Conservation (phyloP, 345 rosid species). For the thale cress (Arabidopsis thaliana) region DNA sequence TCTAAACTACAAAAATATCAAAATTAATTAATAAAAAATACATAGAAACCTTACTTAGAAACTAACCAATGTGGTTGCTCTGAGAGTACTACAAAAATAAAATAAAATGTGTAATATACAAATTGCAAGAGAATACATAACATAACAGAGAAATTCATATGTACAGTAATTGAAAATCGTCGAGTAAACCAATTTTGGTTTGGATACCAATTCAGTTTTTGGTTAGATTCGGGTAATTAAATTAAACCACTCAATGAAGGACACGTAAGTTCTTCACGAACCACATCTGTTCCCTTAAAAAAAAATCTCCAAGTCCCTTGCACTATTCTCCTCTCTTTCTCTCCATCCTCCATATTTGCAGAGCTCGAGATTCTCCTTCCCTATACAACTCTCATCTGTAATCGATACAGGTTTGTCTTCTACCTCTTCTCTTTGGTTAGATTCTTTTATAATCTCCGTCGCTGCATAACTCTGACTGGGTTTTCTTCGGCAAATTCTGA, state of each 20-base stretch:
- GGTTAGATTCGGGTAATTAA: constrained; percentile 18
- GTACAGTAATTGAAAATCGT: too few relatives aligned
- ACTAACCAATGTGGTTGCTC: too few relatives aligned
- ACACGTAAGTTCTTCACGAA: constrained; percentile 58
- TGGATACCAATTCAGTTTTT: background rate
- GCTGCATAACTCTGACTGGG: background rate
- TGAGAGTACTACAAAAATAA: too few relatives aligned
- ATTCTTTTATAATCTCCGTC: background rate
- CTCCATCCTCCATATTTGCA: constrained; percentile 1
- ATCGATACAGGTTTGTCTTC: constrained; percentile 36
- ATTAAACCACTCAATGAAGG: constrained; percentile 40
- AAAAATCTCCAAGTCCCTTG: constrained; percentile 12
- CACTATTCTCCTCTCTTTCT: constrained; percentile 13
- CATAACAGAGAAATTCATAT: too few relatives aligned
- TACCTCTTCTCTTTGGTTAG: background rate
- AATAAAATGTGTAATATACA: too few relatives aligned
- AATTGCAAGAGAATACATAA: too few relatives aligned
- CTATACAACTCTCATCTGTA: constrained; percentile 12
- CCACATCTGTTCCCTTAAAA: constrained; percentile 61
- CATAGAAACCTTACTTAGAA: too few relatives aligned
- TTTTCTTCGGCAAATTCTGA: background rate
- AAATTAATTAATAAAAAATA: too few relatives aligned
- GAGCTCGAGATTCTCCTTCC: constrained; percentile 24
- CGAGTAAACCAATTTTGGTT: background rate
- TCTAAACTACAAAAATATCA: too few relatives aligned